A percentile compares a stretch with the other conserved stretches of the same genome.
Conservation (phyloP, 2,329 filamentous ascomycete species). For the Alternaria infectoria region DNA sequence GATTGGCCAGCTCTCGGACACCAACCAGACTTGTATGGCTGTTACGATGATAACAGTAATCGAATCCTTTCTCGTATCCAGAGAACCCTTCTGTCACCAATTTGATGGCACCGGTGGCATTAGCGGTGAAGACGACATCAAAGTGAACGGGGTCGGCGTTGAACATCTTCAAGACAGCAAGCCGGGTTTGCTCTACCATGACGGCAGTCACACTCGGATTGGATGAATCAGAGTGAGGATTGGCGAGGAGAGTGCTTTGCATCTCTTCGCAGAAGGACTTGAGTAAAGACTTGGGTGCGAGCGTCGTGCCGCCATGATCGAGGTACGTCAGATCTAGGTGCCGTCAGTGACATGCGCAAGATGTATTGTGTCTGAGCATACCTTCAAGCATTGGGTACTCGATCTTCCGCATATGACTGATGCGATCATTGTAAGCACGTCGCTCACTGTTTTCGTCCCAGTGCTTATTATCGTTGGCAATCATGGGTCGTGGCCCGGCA, state of each 20-base stretch:
- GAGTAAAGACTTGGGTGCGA: conserved; percentile 61
- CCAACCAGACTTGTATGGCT: conserved; percentile 88
- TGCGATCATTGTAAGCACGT: conserved; percentile 17
- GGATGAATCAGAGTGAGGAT: conserved; percentile 69
- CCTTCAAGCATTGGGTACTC: conserved; percentile 39
- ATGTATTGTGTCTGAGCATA: neutral
- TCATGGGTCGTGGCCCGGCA: neutral
- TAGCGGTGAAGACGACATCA: conserved; percentile 90
- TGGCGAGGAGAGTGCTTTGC: conserved; percentile 66
- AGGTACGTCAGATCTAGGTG: conserved; percentile 36
- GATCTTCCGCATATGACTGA: conserved; percentile 18
- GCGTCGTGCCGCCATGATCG: conserved; percentile 61
- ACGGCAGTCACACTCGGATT: conserved; percentile 64
- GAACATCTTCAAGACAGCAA: conserved; percentile 70
- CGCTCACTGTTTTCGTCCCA: neutral
- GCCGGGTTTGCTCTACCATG: conserved; percentile 59
- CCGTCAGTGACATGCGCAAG: neutral
- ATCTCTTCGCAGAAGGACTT: conserved; percentile 63
- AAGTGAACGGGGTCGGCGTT: conserved; percentile 79
- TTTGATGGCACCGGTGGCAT: conserved; percentile 89
- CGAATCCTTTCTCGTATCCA: conserved; percentile 68
- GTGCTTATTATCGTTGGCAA: neutral
- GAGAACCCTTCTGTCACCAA: conserved; percentile 79
- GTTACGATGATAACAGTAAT: conserved; percentile 81
- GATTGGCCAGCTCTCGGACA: conserved; percentile 69